Evolutionary conservation across 2,329 filamentous ascomycete genomes (phyloP).

Genomic region (Ploettnerulaceae sp.): DNA sequence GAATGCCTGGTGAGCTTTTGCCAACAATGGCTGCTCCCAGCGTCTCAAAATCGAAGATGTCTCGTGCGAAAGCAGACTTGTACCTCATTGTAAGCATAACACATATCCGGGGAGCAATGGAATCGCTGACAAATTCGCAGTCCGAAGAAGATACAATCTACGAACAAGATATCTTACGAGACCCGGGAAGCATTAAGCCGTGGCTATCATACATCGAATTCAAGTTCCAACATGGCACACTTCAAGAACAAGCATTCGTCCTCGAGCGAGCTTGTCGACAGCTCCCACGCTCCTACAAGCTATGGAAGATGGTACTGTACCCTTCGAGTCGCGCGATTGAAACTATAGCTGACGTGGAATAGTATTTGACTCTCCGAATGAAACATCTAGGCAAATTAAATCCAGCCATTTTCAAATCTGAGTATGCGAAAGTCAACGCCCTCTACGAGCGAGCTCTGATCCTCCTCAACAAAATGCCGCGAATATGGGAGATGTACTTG

Average conservation of each 20-base stretch:
- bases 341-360: slow-evolving; percentile 18
- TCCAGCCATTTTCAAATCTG: slow-evolving; percentile 68
- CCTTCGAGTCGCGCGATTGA: background rate
- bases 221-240: slow-evolving; percentile 79
- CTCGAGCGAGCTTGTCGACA: slow-evolving; percentile 89
- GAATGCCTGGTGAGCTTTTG: slow-evolving; percentile 36
- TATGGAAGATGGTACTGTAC: slow-evolving; percentile 83
- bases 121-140: slow-evolving; percentile 41
- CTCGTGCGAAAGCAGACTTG: slow-evolving; percentile 32
- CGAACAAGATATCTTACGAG: slow-evolving; percentile 90
- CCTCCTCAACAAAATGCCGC: slow-evolving; percentile 96
- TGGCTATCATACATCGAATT: slow-evolving; percentile 93
- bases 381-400: slow-evolving; percentile 81
- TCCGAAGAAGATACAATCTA: slow-evolving; percentile 88
- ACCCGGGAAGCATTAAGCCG: slow-evolving; percentile 79
- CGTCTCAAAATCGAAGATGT: slow-evolving; percentile 30
- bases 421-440: slow-evolving; percentile 90
- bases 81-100: slow-evolving; percentile 34
- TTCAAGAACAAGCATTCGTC: slow-evolving; percentile 78
- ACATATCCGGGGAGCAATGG: background rate
- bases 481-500: slow-evolving; percentile 97
- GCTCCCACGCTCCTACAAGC: slow-evolving; percentile 90
- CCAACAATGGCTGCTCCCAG: slow-evolving; percentile 33
- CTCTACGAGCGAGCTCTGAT: slow-evolving; percentile 91
- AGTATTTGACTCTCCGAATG: slow-evolving; percentile 82